Conservation (phyloP, 306 rosid genomes). For the Inga leiocalycina region DNA sequence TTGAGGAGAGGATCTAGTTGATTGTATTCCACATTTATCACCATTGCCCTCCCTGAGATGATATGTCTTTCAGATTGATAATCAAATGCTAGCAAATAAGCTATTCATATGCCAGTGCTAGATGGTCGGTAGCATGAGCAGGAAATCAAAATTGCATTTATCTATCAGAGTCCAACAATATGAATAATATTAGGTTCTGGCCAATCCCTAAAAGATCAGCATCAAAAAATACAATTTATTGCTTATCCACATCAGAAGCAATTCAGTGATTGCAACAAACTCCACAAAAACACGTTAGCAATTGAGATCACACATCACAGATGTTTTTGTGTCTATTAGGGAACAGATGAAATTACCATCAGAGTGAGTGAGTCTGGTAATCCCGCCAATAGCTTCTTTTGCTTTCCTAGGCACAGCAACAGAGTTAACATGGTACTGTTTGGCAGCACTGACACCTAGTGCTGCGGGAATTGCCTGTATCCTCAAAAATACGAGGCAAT, state of each 20-base stretch:
- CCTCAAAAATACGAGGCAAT: conserved; percentile 32
- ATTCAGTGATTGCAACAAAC: neutral
- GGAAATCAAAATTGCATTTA: conserved; percentile 2
- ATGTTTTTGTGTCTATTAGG: conserved; percentile 14
- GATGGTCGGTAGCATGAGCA: conserved; percentile 1
- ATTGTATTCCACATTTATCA: conserved; percentile 97
- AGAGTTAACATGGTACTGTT: conserved; percentile 93
- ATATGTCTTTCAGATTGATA: conserved; percentile 23
- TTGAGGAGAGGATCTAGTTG: conserved; percentile 97
- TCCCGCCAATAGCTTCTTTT: conserved; percentile 99
- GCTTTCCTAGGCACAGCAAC: conserved; percentile 97
- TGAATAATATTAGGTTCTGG: neutral
- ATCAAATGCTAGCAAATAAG: conserved; percentile 21
- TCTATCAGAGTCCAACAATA: neutral
- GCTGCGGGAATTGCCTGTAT: conserved; percentile 87
- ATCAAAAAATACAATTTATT: neutral
- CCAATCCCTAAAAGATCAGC: neutral
- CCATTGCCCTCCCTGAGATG: conserved; percentile 84
- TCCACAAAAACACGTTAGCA: neutral
- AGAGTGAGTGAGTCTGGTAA: conserved; percentile 81
- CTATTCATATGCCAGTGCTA: neutral
- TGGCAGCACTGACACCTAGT: conserved; percentile 83
- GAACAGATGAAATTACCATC: conserved; percentile 66
- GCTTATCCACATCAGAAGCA: neutral
- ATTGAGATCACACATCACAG: conserved; percentile 2